Conservation (phyloP, 768 basidiomycete genomes). For the Dentipellis sp. region DNA sequence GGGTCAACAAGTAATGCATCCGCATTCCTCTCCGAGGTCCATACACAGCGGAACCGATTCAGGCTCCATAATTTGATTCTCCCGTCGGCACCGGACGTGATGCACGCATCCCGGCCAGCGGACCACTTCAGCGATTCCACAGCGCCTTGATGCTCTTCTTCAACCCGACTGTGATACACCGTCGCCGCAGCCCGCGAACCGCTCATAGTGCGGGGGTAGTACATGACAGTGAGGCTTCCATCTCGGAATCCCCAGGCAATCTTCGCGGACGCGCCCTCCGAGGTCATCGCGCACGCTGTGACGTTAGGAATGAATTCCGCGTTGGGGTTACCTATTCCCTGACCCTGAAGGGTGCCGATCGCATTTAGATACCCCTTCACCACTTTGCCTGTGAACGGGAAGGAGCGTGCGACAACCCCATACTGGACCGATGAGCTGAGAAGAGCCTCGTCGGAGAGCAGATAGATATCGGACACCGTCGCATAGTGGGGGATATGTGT, state of each 20-base stretch:
- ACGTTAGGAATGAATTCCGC: constrained; percentile 65
- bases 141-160: constrained; percentile 54
- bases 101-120: constrained; percentile 24
- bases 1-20: constrained; percentile 34
- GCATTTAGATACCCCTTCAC: constrained; percentile 64
- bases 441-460: constrained; percentile 47
- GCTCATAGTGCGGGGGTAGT: constrained; percentile 52
- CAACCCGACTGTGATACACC: constrained; percentile 37
- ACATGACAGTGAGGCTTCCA: constrained; percentile 58
- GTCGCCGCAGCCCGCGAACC: constrained; percentile 32
- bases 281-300: constrained; percentile 45
- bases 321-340: constrained; percentile 67
- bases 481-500: constrained; percentile 59
- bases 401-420: constrained; percentile 65
- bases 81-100: constrained; percentile 56
- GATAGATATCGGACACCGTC: constrained; percentile 45
- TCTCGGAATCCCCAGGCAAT: constrained; percentile 66
- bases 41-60: constrained; percentile 43
- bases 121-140: constrained; percentile 53
- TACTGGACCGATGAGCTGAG: constrained; percentile 56
- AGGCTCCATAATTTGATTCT: constrained; percentile 68
- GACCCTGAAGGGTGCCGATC: constrained; percentile 43
- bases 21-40: constrained; percentile 42
- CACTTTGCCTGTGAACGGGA: constrained; percentile 61
- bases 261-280: constrained; percentile 57